Base-by-base conservation (phyloP, 805 yeast species). In the Maudiozyma pseudohumilis region DNA sequence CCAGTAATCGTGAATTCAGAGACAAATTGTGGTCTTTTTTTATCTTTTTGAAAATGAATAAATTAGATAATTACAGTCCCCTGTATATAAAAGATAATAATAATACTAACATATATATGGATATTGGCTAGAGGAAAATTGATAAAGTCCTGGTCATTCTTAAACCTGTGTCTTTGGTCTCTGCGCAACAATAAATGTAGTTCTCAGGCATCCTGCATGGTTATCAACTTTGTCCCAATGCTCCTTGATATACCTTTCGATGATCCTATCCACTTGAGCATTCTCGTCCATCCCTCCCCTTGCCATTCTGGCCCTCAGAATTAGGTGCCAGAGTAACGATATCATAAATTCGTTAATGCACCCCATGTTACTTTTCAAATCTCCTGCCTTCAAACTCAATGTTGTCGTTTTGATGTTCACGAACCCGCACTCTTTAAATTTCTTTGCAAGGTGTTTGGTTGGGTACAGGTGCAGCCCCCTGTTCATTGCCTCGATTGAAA, bases 361-460 rank as follows among this genome's bases (percentile, higher is more conserved):
- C 2, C 61, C 61, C 55, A 58, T 52, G 9, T 53, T 49, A 10
- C 45, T 46, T 7, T 45, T 38, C 7, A 55, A 36, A 37, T 56
- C 60, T 22, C 61, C 63, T 6, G 49, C 38, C 22, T 50, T 50
- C 18, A 55, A 40, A 39, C 50, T 49, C 12, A 58, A 20, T 4
- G 49, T 43, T 1, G 60, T 39, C 23, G 51, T 47, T 23, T 56
- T 55, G 6, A 58, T 44, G 35, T 52, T 50, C 3, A 44, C 41
- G 35, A 56, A 56, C 2, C 63, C 63, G 5, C 45, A 53, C 21
- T 54, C 51, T 27, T 49, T 49, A 18, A 55, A 46, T 3, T 44
- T 43, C 16, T 42, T 46, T 8, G 47, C 44, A 9, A 58, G 32
- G 35, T 53, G 51, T 22, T 46, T 46, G 13, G 59, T 52, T 26